Evolutionary conservation across 805 yeast genomes (phyloP).

Genomic region (Hanseniaspora guilliermondii): DNA sequence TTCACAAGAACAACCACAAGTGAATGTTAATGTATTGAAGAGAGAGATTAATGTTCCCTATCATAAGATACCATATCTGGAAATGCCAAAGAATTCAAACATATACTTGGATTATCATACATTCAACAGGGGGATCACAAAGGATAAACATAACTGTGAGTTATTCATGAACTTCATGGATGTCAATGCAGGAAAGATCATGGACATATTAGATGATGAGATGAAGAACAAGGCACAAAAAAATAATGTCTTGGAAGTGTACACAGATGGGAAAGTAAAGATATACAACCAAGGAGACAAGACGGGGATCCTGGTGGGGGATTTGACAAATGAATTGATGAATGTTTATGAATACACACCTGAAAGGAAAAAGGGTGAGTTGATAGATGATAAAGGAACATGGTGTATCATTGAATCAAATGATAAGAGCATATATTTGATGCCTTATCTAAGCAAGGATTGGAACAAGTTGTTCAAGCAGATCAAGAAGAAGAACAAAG

Average conservation of each 20-base stretch:
- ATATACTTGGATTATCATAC: slow-evolving; percentile 5
- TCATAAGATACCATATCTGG: slow-evolving; percentile 7
- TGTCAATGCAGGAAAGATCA: slow-evolving; percentile 25
- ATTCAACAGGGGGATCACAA: background rate
- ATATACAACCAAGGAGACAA: background rate
- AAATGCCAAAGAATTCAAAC: background rate
- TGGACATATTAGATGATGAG: slow-evolving; percentile 29
- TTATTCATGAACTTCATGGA: slow-evolving; percentile 34
- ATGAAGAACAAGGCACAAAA: slow-evolving; percentile 13
- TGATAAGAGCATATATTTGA: background rate
- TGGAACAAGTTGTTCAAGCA: slow-evolving; percentile 11
- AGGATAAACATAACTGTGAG: slow-evolving; percentile 45
- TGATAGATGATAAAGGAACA: background rate
- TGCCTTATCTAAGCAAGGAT: slow-evolving; percentile 6
- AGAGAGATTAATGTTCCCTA: background rate
- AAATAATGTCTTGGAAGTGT: background rate
- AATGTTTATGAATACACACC: slow-evolving; percentile 8
- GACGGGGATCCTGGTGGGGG: background rate
- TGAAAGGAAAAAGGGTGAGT: background rate
- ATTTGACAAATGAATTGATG: background rate
- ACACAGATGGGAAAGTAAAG: background rate
- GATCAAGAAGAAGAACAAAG: background rate
- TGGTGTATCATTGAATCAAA: slow-evolving; percentile 12
- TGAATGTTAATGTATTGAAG: background rate
- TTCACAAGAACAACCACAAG: background rate